Conservation (phyloP, 192 early-diverging fungal species). For the Gaertneriomyces sp. region DNA sequence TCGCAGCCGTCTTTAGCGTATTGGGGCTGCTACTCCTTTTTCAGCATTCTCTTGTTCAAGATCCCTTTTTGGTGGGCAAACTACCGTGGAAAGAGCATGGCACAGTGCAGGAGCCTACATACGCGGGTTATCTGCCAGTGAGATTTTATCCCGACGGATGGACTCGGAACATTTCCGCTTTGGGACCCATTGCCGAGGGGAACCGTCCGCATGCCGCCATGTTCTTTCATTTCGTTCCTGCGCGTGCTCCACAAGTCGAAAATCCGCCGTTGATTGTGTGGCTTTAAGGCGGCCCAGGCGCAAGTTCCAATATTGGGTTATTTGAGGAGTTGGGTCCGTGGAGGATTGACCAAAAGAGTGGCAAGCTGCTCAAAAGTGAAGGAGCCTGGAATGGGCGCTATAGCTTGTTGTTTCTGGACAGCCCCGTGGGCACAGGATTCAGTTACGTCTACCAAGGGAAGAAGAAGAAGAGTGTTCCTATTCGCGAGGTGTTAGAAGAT, state of each 20-base stretch:
- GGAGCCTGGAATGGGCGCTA: conserved; percentile 68
- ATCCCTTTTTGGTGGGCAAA: no score
- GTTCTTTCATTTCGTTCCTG: conserved; percentile 80
- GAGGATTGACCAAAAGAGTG: conserved; percentile 45
- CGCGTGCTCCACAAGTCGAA: conserved; percentile 52
- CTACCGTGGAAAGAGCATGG: no score
- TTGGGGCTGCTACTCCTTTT: no score
- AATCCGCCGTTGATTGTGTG: conserved; percentile 70
- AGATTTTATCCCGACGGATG: no score
- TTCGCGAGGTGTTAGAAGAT: conserved; percentile 8
- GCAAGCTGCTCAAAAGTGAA: conserved; percentile 49
- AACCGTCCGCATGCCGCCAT: no score
- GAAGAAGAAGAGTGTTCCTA: neutral
- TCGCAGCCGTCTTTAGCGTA: no score
- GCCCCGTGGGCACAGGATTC: conserved; percentile 76
- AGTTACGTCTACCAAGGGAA: conserved; percentile 27
- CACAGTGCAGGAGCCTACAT: no score
- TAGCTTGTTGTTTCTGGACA: conserved; percentile 74
- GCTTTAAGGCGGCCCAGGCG: conserved; percentile 83
- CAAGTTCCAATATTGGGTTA: conserved; percentile 73
- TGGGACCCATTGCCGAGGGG: no score
- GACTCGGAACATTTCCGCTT: no score
- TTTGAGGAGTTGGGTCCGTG: conserved; percentile 75
- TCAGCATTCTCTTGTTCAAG: no score
- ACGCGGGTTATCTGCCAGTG: no score